A percentile compares a stretch with the other conserved stretches of the same genome.
phyloP scores from a whole-genome alignment of 306 rosid species.

The Begonia peltatifolia region DNA sequence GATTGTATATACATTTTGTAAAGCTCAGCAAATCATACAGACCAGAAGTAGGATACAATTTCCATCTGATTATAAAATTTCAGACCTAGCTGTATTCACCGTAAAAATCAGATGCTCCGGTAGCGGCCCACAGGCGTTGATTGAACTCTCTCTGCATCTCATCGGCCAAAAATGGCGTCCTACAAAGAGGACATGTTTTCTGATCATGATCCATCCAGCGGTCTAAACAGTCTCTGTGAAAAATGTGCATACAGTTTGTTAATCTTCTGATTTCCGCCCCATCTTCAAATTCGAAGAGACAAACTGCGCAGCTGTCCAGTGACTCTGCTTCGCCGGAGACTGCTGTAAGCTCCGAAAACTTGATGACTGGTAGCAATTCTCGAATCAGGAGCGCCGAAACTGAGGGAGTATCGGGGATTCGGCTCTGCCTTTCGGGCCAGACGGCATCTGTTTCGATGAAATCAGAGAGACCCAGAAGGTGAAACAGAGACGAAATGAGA shows the following conservation, averaged over 20 bases:
- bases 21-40: not conserved
- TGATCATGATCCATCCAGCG: constrained; percentile 96
- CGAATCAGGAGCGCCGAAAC: constrained; percentile 53
- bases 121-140: constrained; percentile 63
- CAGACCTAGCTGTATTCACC: constrained; percentile 23
- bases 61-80: not conserved
- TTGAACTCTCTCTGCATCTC: constrained; percentile 36
- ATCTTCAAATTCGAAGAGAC: constrained; percentile 47
- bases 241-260: constrained; percentile 74
- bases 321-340: constrained; percentile 9
- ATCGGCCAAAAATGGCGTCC: constrained; percentile 62
- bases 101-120: constrained; percentile 27
- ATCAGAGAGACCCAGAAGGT: constrained; percentile 51
- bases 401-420: constrained; percentile 22
- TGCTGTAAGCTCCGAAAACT: constrained; percentile 18
- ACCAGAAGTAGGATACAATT: not conserved
- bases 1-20: constrained; percentile 14
- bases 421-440: constrained; percentile 24
- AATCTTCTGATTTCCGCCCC: constrained; percentile 70
- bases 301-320: constrained; percentile 61
- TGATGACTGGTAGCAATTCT: constrained; percentile 48
- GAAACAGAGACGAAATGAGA: constrained; percentile 41
- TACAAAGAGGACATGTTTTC: constrained; percentile 75
- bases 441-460: constrained; percentile 37
- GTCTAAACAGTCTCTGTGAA: constrained; percentile 71